Conservation (phyloP, 1,139 yeast genomes). For the Candida sp. region DNA sequence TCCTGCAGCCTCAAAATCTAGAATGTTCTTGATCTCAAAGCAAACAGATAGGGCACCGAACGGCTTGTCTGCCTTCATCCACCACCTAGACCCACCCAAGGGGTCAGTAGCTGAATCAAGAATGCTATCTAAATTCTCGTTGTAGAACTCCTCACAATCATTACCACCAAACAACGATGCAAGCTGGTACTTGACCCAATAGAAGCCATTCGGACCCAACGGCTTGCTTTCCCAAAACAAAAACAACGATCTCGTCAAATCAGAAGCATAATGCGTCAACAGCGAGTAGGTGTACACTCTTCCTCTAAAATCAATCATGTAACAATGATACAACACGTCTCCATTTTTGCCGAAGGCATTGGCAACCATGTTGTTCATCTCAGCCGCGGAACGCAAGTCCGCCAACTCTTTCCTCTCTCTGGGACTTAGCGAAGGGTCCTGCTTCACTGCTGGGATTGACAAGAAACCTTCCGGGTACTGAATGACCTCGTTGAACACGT, state of each 20-base stretch:
- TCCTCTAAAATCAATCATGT: conserved; percentile 46
- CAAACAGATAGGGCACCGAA: conserved; percentile 46
- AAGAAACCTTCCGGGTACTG: conserved; percentile 27
- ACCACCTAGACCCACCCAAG: conserved; percentile 30
- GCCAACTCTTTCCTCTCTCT: conserved; percentile 16
- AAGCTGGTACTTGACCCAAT: conserved; percentile 47
- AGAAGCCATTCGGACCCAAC: conserved; percentile 36
- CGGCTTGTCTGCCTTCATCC: conserved; percentile 45
- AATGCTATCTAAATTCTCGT: conserved; percentile 24
- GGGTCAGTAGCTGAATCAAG: conserved; percentile 35
- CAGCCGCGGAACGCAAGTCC: conserved; percentile 25
- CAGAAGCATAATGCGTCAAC: conserved; percentile 42
- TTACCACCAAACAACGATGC: conserved; percentile 41
- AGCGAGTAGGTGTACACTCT: conserved; percentile 45
- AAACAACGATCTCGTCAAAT: conserved; percentile 35
- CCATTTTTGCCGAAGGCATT: conserved; percentile 35
- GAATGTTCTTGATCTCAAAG: conserved; percentile 30
- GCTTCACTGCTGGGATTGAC: conserved; percentile 26
- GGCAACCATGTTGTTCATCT: conserved; percentile 25
- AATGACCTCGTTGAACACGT: conserved; percentile 27
- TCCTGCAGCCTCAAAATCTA: conserved; percentile 19
- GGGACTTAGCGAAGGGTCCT: conserved; percentile 1
- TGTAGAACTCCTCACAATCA: conserved; percentile 31
- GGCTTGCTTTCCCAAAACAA: conserved; percentile 45
- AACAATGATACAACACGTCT: conserved; percentile 44